Evolutionary conservation across 306 rosid genomes (phyloP).

Genomic region (Medicago truncatula): DNA sequence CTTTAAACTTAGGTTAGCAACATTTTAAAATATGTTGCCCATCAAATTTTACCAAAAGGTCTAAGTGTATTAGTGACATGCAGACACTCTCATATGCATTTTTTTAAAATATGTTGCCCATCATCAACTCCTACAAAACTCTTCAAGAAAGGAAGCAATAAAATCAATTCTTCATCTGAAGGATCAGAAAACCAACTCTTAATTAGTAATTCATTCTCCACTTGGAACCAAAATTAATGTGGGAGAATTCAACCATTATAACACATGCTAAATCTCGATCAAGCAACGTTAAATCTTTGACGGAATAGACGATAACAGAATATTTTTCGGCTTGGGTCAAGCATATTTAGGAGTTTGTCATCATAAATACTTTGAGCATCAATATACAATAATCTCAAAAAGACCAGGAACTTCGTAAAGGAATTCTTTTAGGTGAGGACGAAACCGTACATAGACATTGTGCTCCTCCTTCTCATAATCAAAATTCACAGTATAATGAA

Average conservation of each 20-base stretch:
- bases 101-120: too few relatives aligned
- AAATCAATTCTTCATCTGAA: slow-evolving; percentile 75
- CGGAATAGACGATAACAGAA: slow-evolving; percentile 94
- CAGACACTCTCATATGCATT: too few relatives aligned
- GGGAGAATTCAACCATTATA: slow-evolving; percentile 89
- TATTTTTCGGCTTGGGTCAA: slow-evolving; percentile 94
- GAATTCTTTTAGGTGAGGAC: slow-evolving; percentile 92
- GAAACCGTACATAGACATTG: slow-evolving; percentile 91
- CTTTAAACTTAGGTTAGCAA: too few relatives aligned
- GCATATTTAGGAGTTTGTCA: slow-evolving; percentile 91
- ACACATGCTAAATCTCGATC: slow-evolving; percentile 93
- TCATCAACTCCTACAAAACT: slow-evolving; percentile 90
- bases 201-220: slow-evolving; percentile 96
- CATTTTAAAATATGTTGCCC: too few relatives aligned
- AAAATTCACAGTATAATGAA: slow-evolving; percentile 88
- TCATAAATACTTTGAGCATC: slow-evolving; percentile 99
- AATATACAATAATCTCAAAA: slow-evolving; percentile 90
- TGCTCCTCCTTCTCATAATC: slow-evolving; percentile 70
- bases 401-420: slow-evolving; percentile 72
- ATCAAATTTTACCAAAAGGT: too few relatives aligned
- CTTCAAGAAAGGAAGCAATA: slow-evolving; percentile 88
- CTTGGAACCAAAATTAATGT: slow-evolving; percentile 99
- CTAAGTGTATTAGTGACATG: too few relatives aligned
- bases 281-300: slow-evolving; percentile 90
- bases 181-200: slow-evolving; percentile 99